Base-by-base conservation (phyloP, 257 asterid genomes). In the Solanum arcanum region DNA sequence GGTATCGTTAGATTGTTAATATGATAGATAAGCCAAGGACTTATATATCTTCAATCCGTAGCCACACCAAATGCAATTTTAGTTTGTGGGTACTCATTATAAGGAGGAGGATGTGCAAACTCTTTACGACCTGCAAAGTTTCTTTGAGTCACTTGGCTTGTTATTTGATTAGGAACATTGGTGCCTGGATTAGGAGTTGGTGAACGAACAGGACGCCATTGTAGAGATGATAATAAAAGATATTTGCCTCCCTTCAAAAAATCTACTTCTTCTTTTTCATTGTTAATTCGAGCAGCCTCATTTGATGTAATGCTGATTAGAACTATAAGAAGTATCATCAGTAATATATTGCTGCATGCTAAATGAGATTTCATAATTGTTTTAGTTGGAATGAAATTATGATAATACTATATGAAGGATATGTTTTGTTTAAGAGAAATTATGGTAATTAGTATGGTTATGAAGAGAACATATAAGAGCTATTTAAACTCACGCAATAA, bases 41-140 rank as follows among this genome's bases (percentile, higher is more conserved):
- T 68, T 44, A 13, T 56, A 27, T 23, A 59, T 33, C 44, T n/a
- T 62, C 80, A 64, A 83, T 23, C 25, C 20, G 12, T 64, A 84
- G 15, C 86, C 87, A 86, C 72, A 87, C 91, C 73, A 85, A 42
- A 84, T 62, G 77, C 64, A 31, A 66, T 21, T 37, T 35, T 37
- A 73, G 9, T 35, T 25, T 20, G 18, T n/a, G 29, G 10, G 16
- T 37, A 73, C 0, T 73, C 47, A 10, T 20, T 20, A 35, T 5
- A 49, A 49, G 8, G 78, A 16, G 72, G 78, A 8, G 72, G 74
- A 27, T 25, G 41, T 18, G 5, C 83, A 75, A 75, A 75, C 27
- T 23, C 7, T 37, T 37, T 37, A 1, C 39, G 7, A 37, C 39
- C 39, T 37, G 0, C 39, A 37, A 37, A 37, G 39, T 37, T 37